Conservation (phyloP, 129 eudicot genomes). For the Smallanthus sonchifolius region DNA sequence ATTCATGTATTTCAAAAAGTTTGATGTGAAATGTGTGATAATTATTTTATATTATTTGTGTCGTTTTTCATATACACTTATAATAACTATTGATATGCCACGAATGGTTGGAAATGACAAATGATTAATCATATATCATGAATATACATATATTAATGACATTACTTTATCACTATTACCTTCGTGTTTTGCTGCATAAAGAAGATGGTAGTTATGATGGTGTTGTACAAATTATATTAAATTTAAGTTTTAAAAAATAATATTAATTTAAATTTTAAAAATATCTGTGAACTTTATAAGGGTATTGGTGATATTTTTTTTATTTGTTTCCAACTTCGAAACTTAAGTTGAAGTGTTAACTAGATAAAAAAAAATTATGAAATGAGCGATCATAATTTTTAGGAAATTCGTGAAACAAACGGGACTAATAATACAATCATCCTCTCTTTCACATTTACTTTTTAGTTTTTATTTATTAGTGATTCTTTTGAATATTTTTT, state of each 20-base stretch:
- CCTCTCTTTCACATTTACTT: too few relatives aligned
- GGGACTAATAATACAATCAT: too few relatives aligned
- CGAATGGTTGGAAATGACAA: neutral
- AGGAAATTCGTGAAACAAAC: too few relatives aligned
- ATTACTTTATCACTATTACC: neutral
- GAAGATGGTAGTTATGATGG: neutral
- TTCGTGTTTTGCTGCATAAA: neutral
- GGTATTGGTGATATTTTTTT: neutral
- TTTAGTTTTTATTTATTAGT: too few relatives aligned
- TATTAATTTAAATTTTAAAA: neutral
- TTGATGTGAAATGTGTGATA: conserved; percentile 17
- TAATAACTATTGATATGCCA: neutral
- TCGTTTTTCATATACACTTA: neutral
- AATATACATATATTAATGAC: neutral
- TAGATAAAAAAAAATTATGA: too few relatives aligned
- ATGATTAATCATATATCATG: neutral
- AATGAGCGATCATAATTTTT: too few relatives aligned
- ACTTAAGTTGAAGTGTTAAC: too few relatives aligned
- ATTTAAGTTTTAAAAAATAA: neutral
- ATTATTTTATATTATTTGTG: neutral
- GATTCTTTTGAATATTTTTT: too few relatives aligned
- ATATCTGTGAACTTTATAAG: neutral
- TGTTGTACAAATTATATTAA: neutral
- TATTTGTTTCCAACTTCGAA: neutral
- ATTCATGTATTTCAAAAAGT: conserved; percentile 7